phyloP scores from a whole-genome alignment of 768 basidiomycete genomes.

The Serendipita vermifera region DNA sequence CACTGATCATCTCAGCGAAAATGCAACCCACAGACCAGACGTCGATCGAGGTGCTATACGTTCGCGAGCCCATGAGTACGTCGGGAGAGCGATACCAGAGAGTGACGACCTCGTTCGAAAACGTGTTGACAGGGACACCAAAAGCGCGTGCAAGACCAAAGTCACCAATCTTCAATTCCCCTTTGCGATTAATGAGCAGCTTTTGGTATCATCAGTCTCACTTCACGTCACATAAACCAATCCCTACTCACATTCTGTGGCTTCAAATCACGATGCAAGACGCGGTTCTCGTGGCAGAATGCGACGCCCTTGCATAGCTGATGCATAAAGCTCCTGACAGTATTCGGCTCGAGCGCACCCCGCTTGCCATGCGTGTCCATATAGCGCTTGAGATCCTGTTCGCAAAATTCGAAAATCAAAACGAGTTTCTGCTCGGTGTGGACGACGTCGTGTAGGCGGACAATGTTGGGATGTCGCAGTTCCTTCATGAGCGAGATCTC shows the following conservation, averaged over 20 bases:
- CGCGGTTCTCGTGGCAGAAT: conserved; percentile 97
- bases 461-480: conserved; percentile 96
- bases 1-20: conserved; percentile 98
- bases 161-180: conserved; percentile 93
- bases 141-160: conserved; percentile 96
- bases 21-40: conserved; percentile 99
- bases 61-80: conserved; percentile 89
- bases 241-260: conserved; percentile 58
- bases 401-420: conserved; percentile 96
- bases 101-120: conserved; percentile 98
- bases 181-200: conserved; percentile 90
- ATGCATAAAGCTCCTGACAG: conserved; percentile 92
- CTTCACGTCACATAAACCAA: neutral
- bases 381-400: conserved; percentile 97
- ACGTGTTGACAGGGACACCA: conserved; percentile 97
- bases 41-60: conserved; percentile 96
- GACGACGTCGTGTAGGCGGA: conserved; percentile 95
- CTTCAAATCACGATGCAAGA: conserved; percentile 93
- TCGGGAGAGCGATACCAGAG: conserved; percentile 98
- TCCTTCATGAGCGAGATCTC: conserved; percentile 99
- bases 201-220: neutral
- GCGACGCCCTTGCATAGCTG: conserved; percentile 94
- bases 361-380: conserved; percentile 98
- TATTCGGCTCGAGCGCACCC: conserved; percentile 77
- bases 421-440: conserved; percentile 97